These are phyloP conservation scores for Globisporangium iwayamae DNA, from an alignment of 352 stramenopile species.

Conservation along the genomic window DNA sequence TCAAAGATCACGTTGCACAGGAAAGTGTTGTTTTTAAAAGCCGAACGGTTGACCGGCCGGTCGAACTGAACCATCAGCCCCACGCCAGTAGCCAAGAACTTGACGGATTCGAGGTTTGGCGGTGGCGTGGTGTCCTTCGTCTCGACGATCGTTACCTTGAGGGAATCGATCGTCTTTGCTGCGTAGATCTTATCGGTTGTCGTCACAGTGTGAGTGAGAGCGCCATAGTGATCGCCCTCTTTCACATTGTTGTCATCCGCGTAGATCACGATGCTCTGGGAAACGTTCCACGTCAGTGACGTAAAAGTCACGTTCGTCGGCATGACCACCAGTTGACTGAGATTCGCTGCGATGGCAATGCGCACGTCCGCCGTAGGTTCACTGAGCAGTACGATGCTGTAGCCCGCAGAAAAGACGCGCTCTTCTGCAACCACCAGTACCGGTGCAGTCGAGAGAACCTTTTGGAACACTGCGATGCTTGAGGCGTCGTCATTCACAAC, in stretches of 20 bases:
- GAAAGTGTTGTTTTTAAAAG: slow-evolving; percentile 32
- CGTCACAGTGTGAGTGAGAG: slow-evolving; percentile 25
- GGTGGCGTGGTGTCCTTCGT: slow-evolving; percentile 57
- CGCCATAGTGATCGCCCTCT: slow-evolving; percentile 38
- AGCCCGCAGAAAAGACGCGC: slow-evolving; percentile 39
- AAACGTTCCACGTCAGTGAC: slow-evolving; percentile 42
- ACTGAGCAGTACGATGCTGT: slow-evolving; percentile 42
- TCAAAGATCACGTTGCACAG: slow-evolving; percentile 54
- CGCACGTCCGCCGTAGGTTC: slow-evolving; percentile 40
- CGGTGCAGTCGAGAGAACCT: slow-evolving; percentile 27
- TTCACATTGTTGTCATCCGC: slow-evolving; percentile 46
- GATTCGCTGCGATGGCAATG: slow-evolving; percentile 28
- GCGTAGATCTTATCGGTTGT: slow-evolving; percentile 32
- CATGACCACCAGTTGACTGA: slow-evolving; percentile 35
- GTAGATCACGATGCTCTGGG: slow-evolving; percentile 33
- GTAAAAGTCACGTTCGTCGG: slow-evolving; percentile 39
- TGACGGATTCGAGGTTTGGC: slow-evolving; percentile 45
- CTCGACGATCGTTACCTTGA: slow-evolving; percentile 55
- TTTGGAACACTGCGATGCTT: slow-evolving; percentile 42
- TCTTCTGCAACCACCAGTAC: slow-evolving; percentile 45
- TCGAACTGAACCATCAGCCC: slow-evolving; percentile 47
- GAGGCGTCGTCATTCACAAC: slow-evolving; percentile 56
- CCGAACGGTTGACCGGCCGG: slow-evolving; percentile 34
- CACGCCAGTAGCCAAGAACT: slow-evolving; percentile 49
- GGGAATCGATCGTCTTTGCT: slow-evolving; percentile 17